Evolutionary conservation across 2,329 filamentous ascomycete genomes (phyloP), one percentile per base, ranked within the genome.

Genomic region (Diaporthe vaccinii): DNA sequence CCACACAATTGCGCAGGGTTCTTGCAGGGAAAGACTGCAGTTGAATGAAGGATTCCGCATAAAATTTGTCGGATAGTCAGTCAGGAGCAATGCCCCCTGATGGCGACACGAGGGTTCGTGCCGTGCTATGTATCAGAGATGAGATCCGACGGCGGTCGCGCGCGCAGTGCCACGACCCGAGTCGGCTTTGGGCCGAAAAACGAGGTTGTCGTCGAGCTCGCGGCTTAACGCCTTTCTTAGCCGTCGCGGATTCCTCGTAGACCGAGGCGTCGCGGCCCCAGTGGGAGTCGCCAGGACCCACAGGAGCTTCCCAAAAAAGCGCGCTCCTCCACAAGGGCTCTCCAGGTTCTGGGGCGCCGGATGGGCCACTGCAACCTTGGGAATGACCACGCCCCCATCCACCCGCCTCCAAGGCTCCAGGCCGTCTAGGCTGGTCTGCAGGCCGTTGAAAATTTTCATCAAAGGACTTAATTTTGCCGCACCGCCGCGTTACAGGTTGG

Each of bases 141-240:
- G 36, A 69, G 49, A 17, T 51, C 61, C 55, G 59, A 72, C 25
- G 25, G 46, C 61, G 49, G 44, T 72, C 75, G 72, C 73, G 67
- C 1, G 51, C 41, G 49, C 49, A 49, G 31, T 34, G 68, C 61
- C 41, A 74, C 51, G 61, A 72, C 61, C 75, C 75, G 73, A 68
- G 72, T 53, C 61, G 76, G 72, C 15, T 20, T 73, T 58, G 73
- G 76, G 59, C 67, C 73, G 76, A 72, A 62, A 65, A 70, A 58
- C 72, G 75, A 76, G 58, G 58, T 65, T 9, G 58, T 55, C 71
- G 71, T 73, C 70, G 71, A 73, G 55, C 14, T 22, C 28, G 51
- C 46, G 39, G 44, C 75, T 75, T 77, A 77, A 76, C 76, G 75
- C 77, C 77, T 78, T 74, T 77, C 57, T 76, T 61, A 68, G 74